Evolutionary conservation across 495 filamentous ascomycete species (phyloP), one percentile per base, ranked within the genome.

Genomic region (Hypoxylon fragiforme): DNA sequence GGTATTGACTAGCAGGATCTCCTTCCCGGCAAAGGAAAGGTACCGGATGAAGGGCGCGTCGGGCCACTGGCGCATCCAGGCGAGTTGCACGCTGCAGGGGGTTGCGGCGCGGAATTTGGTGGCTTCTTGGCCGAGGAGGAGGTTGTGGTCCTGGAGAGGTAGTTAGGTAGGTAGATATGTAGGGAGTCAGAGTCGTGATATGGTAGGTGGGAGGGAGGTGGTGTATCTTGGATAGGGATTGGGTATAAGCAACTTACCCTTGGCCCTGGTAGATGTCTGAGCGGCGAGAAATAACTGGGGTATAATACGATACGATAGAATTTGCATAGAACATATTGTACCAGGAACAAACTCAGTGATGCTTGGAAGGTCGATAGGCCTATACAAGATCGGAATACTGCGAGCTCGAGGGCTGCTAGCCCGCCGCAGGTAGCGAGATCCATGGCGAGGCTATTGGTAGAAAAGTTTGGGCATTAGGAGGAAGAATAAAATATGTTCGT

Each of bases 41-140:
- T 71, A 69, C 5, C 71, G 60, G 38, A 74, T 68, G 43, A 74
- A 70, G 3, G 70, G 67, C n/a, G 67, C 60, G 7, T 67, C 61
- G 2, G 73, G 71, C 58, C 63, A 70, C 24, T 22, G 35, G 31
- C 54, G 57, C 36, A 59, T 60, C 70, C 70, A 72, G 40, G 46
- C 13, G 8, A 69, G 3, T 18, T 69, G 50, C 15, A 56, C 13
- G 9, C 19, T 42, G 15, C 28, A 22, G 1, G 64, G 64, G 13
- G 37, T 45, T 4, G 64, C 57, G 16, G 60, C 61, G 45, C 14
- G 48, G 37, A 66, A 45, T 37, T 61, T 54, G n/a, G 46, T 58
- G 2, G 58, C 9, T 34, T 54, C 54, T 49, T 66, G 60, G 2
- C 64, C 64, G 16, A 66, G 46, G 7, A 66, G 12, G 8, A 56